phyloP scores from a whole-genome alignment of 2,329 filamentous ascomycete species.

The Tolypocladium nubicola region DNA sequence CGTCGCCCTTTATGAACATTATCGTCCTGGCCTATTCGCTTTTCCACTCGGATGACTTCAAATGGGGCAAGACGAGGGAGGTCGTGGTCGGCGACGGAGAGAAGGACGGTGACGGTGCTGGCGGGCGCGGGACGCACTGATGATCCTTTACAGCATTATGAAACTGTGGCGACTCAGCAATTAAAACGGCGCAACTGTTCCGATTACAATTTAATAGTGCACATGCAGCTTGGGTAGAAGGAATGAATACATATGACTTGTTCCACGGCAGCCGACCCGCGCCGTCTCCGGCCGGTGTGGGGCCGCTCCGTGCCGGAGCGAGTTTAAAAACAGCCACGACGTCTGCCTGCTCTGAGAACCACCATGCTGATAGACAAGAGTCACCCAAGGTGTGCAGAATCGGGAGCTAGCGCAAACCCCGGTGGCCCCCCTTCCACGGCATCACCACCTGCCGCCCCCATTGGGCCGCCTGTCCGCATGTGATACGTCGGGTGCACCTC shows the following conservation, averaged over 20 bases:
- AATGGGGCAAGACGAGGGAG: constrained; percentile 34
- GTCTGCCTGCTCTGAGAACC: neutral
- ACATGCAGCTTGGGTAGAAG: no score
- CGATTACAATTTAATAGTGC: no score
- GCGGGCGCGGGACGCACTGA: constrained; percentile 13
- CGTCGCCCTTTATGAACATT: constrained; percentile 32
- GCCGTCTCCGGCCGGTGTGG: neutral
- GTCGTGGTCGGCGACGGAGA: constrained; percentile 17
- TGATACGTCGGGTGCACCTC: neutral
- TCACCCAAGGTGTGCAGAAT: neutral
- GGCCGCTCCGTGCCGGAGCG: neutral
- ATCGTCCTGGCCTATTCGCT: constrained; percentile 30
- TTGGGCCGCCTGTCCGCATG: neutral
- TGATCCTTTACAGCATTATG: neutral
- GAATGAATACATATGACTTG: no score
- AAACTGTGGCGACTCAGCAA: no score
- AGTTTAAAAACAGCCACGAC: neutral
- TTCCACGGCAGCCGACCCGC: neutral
- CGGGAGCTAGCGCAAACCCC: neutral
- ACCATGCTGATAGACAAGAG: neutral
- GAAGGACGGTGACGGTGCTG: constrained; percentile 14
- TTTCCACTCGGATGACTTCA: constrained; percentile 31
- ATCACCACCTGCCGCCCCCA: neutral
- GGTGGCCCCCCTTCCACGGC: neutral
- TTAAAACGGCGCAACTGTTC: no score